Percentiles rank a stretch among this genome's conserved stretches.
These are phyloP conservation scores for Globisporangium abappressorium DNA, from an alignment of 352 stramenopile genomes.

Conservation along the genomic window DNA sequence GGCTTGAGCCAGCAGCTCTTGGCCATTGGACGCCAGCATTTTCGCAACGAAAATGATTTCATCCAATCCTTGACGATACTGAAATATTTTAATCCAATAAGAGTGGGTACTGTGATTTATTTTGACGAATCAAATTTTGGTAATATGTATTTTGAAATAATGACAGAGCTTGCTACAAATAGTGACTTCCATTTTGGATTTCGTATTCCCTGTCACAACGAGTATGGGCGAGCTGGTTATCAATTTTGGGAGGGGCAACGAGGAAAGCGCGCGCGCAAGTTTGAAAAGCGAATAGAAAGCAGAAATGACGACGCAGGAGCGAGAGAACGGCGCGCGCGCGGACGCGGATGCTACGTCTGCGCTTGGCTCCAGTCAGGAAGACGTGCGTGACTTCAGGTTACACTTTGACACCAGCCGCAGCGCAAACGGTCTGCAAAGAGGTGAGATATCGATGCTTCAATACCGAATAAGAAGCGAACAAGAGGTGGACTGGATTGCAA, in stretches of 20 bases:
- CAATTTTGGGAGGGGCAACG: background rate
- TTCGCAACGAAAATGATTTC: background rate
- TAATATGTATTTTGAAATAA: background rate
- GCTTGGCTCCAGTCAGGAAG: background rate
- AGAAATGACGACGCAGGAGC: background rate
- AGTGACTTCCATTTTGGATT: background rate
- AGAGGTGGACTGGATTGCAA: no score
- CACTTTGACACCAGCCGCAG: background rate
- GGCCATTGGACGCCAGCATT: background rate
- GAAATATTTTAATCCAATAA: background rate
- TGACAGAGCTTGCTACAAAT: background rate
- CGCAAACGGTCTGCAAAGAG: background rate
- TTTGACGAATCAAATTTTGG: background rate
- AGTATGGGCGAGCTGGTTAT: background rate
- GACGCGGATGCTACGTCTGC: background rate
- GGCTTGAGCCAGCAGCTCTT: background rate
- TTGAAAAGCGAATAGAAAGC: constrained; percentile 11
- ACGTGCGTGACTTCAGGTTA: background rate
- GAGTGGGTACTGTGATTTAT: background rate
- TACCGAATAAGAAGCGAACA: background rate
- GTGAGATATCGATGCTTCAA: background rate
- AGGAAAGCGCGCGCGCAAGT: background rate
- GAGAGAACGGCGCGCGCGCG: background rate
- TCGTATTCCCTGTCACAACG: background rate
- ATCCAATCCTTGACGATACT: background rate